Evolutionary conservation across 2,329 filamentous ascomycete species (phyloP).

Genomic region (Colletotrichum godetiae): DNA sequence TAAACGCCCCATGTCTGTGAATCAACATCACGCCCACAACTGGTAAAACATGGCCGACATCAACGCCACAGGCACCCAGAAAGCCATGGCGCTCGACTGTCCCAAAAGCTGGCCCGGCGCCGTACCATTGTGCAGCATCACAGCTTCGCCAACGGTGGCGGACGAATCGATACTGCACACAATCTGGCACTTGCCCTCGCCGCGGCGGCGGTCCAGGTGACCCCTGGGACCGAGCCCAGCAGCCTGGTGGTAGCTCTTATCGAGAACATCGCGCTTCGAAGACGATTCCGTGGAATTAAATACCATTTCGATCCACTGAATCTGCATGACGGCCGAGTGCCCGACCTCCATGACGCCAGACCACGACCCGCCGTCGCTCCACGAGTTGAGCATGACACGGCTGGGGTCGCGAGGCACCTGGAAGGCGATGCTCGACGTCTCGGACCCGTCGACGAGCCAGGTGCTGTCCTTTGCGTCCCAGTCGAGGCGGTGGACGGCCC

Average conservation of each 20-base stretch:
- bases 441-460: slow-evolving; percentile 66
- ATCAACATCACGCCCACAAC: slow-evolving; percentile 41
- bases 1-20: not conserved
- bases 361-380: slow-evolving; percentile 71
- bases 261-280: slow-evolving; percentile 8
- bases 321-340: slow-evolving; percentile 64
- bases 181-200: slow-evolving; percentile 37
- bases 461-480: slow-evolving; percentile 65
- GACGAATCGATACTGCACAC: slow-evolving; percentile 51
- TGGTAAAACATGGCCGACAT: slow-evolving; percentile 27
- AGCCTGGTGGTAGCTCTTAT: not conserved
- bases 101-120: slow-evolving; percentile 37
- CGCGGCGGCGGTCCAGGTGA: slow-evolving; percentile 23
- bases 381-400: slow-evolving; percentile 68
- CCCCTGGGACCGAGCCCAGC: slow-evolving; percentile 10
- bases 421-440: slow-evolving; percentile 64
- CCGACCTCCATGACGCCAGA: slow-evolving; percentile 67
- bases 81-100: slow-evolving; percentile 32
- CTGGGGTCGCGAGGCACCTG: slow-evolving; percentile 65
- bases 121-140: slow-evolving; percentile 44
- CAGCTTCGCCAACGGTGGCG: slow-evolving; percentile 49
- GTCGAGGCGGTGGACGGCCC: slow-evolving; percentile 70
- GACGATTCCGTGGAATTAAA: slow-evolving; percentile 56
- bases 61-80: slow-evolving; percentile 34
- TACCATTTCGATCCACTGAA: slow-evolving; percentile 72